Evolutionary conservation across 2,329 filamentous ascomycete species (phyloP).

Genomic region (Cladosporium sp.): DNA sequence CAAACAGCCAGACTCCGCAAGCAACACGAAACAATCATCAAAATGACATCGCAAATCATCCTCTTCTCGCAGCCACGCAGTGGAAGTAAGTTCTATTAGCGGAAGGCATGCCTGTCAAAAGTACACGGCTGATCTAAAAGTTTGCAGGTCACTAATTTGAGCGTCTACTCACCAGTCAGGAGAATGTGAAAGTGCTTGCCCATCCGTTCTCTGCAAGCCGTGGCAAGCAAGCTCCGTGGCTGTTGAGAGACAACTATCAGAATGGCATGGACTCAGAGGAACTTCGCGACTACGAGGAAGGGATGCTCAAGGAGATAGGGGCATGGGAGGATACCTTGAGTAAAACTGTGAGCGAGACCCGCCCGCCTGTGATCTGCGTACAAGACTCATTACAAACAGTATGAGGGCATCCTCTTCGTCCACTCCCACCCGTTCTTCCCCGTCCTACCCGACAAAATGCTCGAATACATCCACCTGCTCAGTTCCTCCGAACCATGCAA

Average conservation of each 20-base stretch:
- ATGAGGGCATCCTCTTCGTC: neutral
- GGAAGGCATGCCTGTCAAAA: neutral
- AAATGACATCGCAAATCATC: conserved; percentile 13
- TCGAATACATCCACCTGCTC: conserved; percentile 2
- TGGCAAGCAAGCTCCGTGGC: conserved; percentile 20
- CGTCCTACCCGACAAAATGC: conserved; percentile 5
- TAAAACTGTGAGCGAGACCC: neutral
- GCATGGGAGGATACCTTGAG: neutral
- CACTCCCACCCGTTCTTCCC: conserved; percentile 17
- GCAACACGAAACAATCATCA: neutral
- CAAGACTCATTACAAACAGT: neutral
- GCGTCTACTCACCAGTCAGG: conserved; percentile 20
- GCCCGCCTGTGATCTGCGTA: neutral
- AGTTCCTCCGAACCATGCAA: neutral
- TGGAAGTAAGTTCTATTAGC: neutral
- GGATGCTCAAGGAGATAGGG: neutral
- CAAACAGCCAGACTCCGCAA: neutral
- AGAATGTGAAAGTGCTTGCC: conserved; percentile 12
- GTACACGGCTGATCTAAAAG: neutral
- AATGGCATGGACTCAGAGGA: conserved; percentile 12
- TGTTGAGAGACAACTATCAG: conserved; percentile 8
- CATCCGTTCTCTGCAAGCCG: conserved; percentile 14
- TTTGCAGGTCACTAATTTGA: conserved; percentile 18
- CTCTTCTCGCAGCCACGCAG: conserved; percentile 18
- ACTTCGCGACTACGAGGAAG: conserved; percentile 6